Base-by-base conservation (phyloP, 2,329 filamentous ascomycete species). In the Cladosporium oxysporum region DNA sequence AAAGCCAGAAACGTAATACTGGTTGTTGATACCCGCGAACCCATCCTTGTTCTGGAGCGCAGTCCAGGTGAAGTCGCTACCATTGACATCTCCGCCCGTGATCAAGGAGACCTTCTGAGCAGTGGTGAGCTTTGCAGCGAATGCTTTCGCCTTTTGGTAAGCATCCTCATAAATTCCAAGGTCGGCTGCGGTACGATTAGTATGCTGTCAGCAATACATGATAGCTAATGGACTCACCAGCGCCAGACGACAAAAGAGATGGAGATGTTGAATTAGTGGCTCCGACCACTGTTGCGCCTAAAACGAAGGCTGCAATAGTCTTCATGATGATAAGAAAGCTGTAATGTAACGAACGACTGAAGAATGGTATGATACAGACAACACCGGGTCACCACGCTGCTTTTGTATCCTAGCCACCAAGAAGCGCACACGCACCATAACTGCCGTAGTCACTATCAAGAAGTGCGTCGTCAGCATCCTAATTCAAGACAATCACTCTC, bases 1-100 rank as follows among this genome's bases (percentile, higher is more conserved):
- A 47, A 72, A 72, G 0, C 68, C 66, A 16, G 71, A 72, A 49
- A 72, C 69, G 33, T 66, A 72, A 55, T 71, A 70, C 47, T 71
- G 69, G 41, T 65, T 62, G 58, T 72, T 70, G 62, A 72, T 69
- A 10, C 71, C 71, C 10, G 69, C 68, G 14, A 69, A 66, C 44
- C 69, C 69, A 62, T 72, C 71, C 50, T 69, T 69, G 66, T 68
- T 70, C 29, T 62, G 57, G 16, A 69, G 66, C 2, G 69, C 70
- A 4, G 66, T 69, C 69, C 70, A 72, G 3, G 69, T 67, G 12
- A 68, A 49, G 52, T 68, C 69, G 49, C 63, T 72, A 53, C 67
- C 69, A 29, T 70, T 67, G 29, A 69, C 69, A 44, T 73, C 35
- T 23, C 35, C 52, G 21, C 68, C 68, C 26, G 68, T 70, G 33